Evolutionary conservation across 2,329 filamentous ascomycete species (phyloP).

Genomic region (Rhynchosporium graminicola): DNA sequence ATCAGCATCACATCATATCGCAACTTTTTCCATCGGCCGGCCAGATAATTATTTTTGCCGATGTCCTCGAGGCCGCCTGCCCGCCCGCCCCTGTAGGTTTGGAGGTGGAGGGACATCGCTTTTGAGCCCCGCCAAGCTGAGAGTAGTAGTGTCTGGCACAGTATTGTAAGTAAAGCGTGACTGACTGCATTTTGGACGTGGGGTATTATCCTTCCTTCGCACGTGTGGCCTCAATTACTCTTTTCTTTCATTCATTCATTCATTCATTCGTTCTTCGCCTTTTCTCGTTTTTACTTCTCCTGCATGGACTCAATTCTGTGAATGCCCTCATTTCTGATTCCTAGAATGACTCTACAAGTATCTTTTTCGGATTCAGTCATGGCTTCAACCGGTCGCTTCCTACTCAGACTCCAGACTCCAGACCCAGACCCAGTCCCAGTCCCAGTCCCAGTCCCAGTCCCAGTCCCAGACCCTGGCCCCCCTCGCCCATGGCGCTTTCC

Average conservation of each 20-base stretch:
- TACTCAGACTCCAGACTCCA: too few species aligned
- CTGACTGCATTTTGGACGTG: neutral
- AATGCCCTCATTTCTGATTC: constrained; percentile 6
- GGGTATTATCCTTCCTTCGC: neutral
- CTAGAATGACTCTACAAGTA: neutral
- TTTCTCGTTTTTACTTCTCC: neutral
- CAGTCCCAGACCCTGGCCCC: neutral
- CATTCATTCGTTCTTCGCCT: neutral
- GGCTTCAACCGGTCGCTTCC: too few species aligned
- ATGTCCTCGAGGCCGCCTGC: neutral
- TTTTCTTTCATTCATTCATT: neutral
- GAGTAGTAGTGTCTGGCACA: too few species aligned
- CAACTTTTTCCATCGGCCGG: constrained; percentile 13
- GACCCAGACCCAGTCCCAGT: too few species aligned
- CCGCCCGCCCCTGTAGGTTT: neutral
- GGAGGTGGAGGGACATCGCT: neutral
- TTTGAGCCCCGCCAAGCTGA: constrained; percentile 5
- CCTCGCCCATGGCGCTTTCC: neutral
- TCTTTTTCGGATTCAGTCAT: neutral
- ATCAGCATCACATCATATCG: neutral
- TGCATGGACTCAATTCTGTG: neutral
- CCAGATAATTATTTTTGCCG: constrained; percentile 9
- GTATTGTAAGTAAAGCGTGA: too few species aligned
- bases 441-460: too few species aligned
- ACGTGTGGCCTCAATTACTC: neutral